These are phyloP conservation scores for Bathelium albidoporum DNA, from an alignment of 495 filamentous ascomycete genomes.

Conservation along the genomic window DNA sequence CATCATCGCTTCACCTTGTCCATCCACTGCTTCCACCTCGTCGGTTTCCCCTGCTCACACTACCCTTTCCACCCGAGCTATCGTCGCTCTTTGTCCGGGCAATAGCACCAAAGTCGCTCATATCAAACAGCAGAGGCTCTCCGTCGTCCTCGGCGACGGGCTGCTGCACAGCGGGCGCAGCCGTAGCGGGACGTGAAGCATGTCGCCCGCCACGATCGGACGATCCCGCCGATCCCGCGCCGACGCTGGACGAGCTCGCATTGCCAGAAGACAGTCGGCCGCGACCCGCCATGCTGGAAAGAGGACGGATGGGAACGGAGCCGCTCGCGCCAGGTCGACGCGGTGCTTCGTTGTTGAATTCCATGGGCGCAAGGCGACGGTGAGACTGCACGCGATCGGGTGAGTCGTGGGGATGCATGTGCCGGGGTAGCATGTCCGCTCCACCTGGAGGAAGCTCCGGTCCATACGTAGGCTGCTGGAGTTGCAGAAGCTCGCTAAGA, in stretches of 20 bases:
- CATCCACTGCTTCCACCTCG: neutral
- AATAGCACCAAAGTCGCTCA: conserved; percentile 59
- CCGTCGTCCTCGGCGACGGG: conserved; percentile 44
- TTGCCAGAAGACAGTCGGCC: neutral
- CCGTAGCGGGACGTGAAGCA: conserved; percentile 16
- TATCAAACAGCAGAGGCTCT: conserved; percentile 74
- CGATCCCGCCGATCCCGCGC: neutral
- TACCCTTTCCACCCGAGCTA: neutral
- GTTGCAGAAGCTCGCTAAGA: conserved; percentile 23
- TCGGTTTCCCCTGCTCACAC: neutral
- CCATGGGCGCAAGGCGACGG: neutral
- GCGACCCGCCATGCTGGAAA: neutral
- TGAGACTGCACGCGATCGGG: neutral
- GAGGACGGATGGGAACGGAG: neutral
- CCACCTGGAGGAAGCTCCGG: conserved; percentile 5
- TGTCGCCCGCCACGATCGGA: conserved; percentile 3
- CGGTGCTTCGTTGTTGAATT: neutral
- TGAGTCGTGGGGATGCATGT: neutral
- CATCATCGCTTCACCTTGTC: neutral
- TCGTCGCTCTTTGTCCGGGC: neutral
- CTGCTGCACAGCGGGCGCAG: conserved; percentile 7
- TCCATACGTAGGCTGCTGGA: conserved; percentile 12
- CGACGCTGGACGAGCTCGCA: neutral
- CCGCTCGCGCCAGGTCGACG: neutral
- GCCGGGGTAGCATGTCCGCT: conserved; percentile 5